Base-by-base conservation (phyloP, 352 stramenopile species). In the Phytophthora meadii region DNA sequence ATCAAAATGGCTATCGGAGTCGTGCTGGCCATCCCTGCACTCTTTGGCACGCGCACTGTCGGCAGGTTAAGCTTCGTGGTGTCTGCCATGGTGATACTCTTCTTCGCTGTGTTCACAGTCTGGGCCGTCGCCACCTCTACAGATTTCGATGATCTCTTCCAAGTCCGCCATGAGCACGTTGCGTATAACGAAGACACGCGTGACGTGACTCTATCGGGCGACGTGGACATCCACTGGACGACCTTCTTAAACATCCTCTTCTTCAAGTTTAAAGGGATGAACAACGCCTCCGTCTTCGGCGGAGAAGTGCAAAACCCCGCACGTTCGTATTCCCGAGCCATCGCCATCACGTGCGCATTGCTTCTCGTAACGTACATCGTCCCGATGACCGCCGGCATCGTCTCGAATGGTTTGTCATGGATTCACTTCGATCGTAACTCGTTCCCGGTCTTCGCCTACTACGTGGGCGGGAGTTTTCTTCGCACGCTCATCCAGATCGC, bases 241-340 rank as follows among this genome's bases (percentile, higher is more conserved):
- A 82, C 82, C 1, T 87, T 94, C 25, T 53, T 98, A 7, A 98
- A 98, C 72, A 97, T 95, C 27, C 73, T 99, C 36, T 98, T 98
- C 76, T 99, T 95, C 94, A 98, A 97, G 74, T 92, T 97, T 44
- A 98, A 98, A 67, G 94, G 90, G 27, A 98, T 98, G 66, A 89
- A 98, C 65, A 90, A 82, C 55, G 88, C 88, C 2, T 96, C 90
- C 0, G 85, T 88, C 5, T 98, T 98, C 63, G 93, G 90, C 4
- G 92, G 84, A 2, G 92, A 99, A 54, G 88, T 98, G 10, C 66
- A 87, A 8, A 90, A 96, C 69, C 93, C 93, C 0, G 85, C 77
- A 2, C 77, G 71, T 10, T 87, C 83, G 2, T 98, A 97, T 69
- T 84, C 93, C 3, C 70, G 76, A 2, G 93, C 92, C 2, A 97